Conservation (phyloP, 805 yeast genomes). For the Saccharomycopsis sp. region DNA sequence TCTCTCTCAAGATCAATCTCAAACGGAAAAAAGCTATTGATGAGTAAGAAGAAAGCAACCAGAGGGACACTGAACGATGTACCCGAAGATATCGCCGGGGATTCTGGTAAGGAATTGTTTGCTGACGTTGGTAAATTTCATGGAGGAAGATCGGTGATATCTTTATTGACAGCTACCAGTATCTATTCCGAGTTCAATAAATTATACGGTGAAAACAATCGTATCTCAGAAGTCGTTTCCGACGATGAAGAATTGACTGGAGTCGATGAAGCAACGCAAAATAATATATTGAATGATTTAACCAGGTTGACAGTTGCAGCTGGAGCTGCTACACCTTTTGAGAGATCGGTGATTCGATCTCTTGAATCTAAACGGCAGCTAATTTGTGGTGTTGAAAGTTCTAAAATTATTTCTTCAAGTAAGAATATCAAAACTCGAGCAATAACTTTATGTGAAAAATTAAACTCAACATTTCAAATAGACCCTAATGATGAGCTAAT, state of each 20-base stretch:
- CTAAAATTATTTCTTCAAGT: slow-evolving; percentile 22
- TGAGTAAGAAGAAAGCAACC: neutral
- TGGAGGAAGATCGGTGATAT: slow-evolving; percentile 48
- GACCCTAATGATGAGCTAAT: slow-evolving; percentile 47
- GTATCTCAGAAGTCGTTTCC: slow-evolving; percentile 5
- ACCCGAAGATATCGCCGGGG: slow-evolving; percentile 25
- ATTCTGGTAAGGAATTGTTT: neutral
- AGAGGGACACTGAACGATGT: slow-evolving; percentile 9
- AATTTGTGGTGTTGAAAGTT: slow-evolving; percentile 25
- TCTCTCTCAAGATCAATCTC: slow-evolving; percentile 7
- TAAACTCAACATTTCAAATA: slow-evolving; percentile 37
- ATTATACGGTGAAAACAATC: slow-evolving; percentile 3
- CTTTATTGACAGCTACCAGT: slow-evolving; percentile 50
- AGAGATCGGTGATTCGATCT: slow-evolving; percentile 12
- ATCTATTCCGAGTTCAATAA: slow-evolving; percentile 36
- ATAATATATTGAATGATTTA: slow-evolving; percentile 1
- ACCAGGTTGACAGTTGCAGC: slow-evolving; percentile 3
- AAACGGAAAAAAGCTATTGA: neutral
- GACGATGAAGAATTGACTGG: slow-evolving; percentile 23
- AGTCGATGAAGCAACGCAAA: slow-evolving; percentile 20
- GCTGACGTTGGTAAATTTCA: slow-evolving; percentile 15
- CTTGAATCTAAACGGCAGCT: slow-evolving; percentile 16
- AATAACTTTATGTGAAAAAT: slow-evolving; percentile 30
- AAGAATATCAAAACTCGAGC: slow-evolving; percentile 32
- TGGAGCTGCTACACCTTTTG: slow-evolving; percentile 9